Percentiles rank a stretch among this genome's conserved stretches.
These are phyloP conservation scores for peach (Prunus persica) DNA, from an alignment of 306 rosid genomes.

Conservation along the genomic window Prunus_persica_NCBIv2 NC_034015.1:21148001-21148500, in stretches of 20 bases:
- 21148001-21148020: conserved; percentile 84
- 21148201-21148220: not conserved
- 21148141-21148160: conserved; percentile 94
- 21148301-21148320: not conserved
- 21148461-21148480: not conserved
- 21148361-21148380: conserved; percentile 47
- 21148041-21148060: conserved; percentile 97
- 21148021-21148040: conserved; percentile 92
- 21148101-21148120: conserved; percentile 72
- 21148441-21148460: no score
- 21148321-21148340: not conserved
- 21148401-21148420: conserved; percentile 52
- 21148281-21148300: conserved; percentile 42
- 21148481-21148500: not conserved
- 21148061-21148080: conserved; percentile 71
- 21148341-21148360: conserved; percentile 27
- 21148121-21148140: conserved; percentile 86
- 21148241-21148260: conserved; percentile 43
- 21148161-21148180: conserved; percentile 84
- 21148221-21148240: conserved; percentile 24
- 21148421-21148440: not conserved
- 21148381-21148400: conserved; percentile 50
- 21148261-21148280: conserved; percentile 44
- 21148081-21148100: conserved; percentile 57
- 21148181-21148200: conserved; percentile 84